These are phyloP conservation scores for Lachnellula arida DNA, from an alignment of 2,329 filamentous ascomycete species.

Conservation along the genomic window DNA sequence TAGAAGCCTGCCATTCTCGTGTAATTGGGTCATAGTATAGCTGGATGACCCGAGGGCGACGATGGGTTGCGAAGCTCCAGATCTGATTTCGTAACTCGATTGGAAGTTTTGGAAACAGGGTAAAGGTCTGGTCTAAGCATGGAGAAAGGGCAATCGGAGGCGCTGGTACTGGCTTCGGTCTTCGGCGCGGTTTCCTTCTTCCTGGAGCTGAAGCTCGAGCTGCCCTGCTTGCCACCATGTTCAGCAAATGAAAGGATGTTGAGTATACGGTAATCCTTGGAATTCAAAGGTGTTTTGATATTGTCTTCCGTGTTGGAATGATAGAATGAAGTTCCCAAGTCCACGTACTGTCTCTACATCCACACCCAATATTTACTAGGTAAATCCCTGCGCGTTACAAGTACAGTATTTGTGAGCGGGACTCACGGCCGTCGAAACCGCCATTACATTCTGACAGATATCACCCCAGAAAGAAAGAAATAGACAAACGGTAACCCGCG, in stretches of 20 bases:
- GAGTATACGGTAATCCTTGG: no score
- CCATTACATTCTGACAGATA: background rate
- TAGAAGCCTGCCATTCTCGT: slow-evolving; percentile 10
- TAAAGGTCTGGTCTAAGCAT: background rate
- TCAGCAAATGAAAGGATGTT: no score
- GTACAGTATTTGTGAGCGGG: background rate
- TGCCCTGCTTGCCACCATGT: no score
- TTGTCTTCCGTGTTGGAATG: no score
- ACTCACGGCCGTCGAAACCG: background rate
- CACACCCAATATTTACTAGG: no score
- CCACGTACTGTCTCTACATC: no score
- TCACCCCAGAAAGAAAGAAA: background rate
- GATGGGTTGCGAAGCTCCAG: slow-evolving; percentile 5
- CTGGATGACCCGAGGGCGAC: slow-evolving; percentile 13
- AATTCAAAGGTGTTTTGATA: no score
- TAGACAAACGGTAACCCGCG: background rate
- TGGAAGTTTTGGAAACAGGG: slow-evolving; percentile 8
- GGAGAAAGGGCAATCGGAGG: background rate
- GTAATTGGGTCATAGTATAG: slow-evolving; percentile 6
- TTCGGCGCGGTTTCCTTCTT: background rate
- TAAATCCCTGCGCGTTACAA: no score
- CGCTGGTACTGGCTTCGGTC: background rate
- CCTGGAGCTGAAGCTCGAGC: no score
- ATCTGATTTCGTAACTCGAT: slow-evolving; percentile 8
- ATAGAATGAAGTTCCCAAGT: no score